Base-by-base conservation (phyloP, 805 yeast species). In the Yarrowia sp. region DNA sequence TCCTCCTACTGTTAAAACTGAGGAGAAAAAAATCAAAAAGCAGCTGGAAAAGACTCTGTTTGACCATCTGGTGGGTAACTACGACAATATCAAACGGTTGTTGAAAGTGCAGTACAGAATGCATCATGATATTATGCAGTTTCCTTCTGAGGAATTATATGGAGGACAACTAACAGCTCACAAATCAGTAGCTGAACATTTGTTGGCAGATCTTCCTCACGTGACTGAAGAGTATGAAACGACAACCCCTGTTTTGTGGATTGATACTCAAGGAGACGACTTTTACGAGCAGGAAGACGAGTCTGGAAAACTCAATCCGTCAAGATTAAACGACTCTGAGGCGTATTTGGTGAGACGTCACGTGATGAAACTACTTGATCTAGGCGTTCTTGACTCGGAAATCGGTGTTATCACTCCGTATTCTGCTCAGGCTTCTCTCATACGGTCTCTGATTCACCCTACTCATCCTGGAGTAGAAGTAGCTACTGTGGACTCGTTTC, bases 401-500 rank as follows among this genome's bases (percentile, higher is more conserved):
- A 90, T 93, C 67, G 99, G 98, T 10, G 78, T 93, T 0, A 92
- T 93, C 39, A 84, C 97, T 0, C 98, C 99, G 0, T 93, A 93
- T 72, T 86, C 83, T 71, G 96, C 96, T 0, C 99, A 93, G 72
- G 96, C 92, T 0, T 74, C 87, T 0, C 71, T 83, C 13, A 69
- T 93, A 35, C 85, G 85, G 67, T 78, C 76, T 45, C 64, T 79
- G 10, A 68, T 88, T 1, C 77, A 79, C 36, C 67, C 69, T 4
- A 44, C 61, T 0, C 77, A 76, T 57, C 80, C 82, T 0, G 72
- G 67, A 2, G 77, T 93, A 6, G 98, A 93, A 72, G 83, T 92
- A 0, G 85, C 96, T 4, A 90, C 98, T 0, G 93, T 93, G 4
- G 99, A 93, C 76, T 98, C 98, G 0, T 95, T 93, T 71, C 99